Conservation (phyloP, 495 filamentous ascomycete genomes). For the Xylaria curta region DNA sequence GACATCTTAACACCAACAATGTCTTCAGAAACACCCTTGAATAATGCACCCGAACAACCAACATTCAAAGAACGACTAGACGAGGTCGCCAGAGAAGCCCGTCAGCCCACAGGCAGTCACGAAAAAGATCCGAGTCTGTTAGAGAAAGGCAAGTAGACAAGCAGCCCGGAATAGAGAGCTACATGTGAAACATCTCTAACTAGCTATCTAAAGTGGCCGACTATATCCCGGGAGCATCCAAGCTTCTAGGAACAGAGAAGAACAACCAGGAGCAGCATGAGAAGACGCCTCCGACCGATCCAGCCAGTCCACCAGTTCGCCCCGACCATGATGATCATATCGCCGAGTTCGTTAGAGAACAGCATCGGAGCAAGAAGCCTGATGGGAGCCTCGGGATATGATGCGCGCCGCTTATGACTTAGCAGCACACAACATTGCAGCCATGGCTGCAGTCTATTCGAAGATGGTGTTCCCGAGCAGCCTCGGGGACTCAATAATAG, state of each 20-base stretch:
- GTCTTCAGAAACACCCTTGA: neutral
- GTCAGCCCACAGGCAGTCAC: neutral
- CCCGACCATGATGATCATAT: conserved; percentile 23
- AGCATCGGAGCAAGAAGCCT: conserved; percentile 23
- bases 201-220: conserved; percentile 8
- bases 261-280: conserved; percentile 1
- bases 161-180: neutral
- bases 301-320: neutral
- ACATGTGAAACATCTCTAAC: neutral
- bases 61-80: conserved; percentile 17
- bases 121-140: conserved; percentile 1
- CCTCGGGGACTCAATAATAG: too few species aligned
- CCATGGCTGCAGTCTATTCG: neutral
- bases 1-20: neutral
- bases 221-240: conserved; percentile 19
- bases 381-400: neutral
- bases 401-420: neutral
- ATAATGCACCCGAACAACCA: neutral
- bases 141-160: conserved; percentile 14
- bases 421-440: neutral
- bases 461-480: neutral
- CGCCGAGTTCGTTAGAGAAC: conserved; percentile 25
- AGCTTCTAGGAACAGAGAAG: conserved; percentile 12
- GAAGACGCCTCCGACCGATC: neutral
- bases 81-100: conserved; percentile 13